phyloP scores from a whole-genome alignment of 495 filamentous ascomycete species.

The Hypoxylon cercidicola region DNA sequence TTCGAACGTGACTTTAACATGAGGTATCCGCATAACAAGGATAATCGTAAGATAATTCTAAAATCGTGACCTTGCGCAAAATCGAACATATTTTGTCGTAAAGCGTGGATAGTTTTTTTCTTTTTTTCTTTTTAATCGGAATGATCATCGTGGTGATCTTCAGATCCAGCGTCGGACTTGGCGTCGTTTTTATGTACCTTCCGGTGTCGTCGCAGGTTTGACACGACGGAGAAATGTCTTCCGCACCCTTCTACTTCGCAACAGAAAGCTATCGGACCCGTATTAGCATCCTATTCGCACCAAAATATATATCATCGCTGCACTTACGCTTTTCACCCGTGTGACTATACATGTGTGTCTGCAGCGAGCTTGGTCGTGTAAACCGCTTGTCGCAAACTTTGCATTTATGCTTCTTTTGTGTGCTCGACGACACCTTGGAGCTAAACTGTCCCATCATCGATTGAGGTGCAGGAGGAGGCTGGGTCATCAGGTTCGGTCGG shows the following conservation, averaged over 20 bases:
- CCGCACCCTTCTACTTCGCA: slow-evolving; percentile 97
- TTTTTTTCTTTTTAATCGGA: slow-evolving; percentile 50
- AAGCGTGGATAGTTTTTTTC: slow-evolving; percentile 32
- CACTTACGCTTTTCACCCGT: slow-evolving; percentile 98
- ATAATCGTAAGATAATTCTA: slow-evolving; percentile 39
- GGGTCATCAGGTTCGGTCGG: slow-evolving; percentile 74
- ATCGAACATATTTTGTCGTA: slow-evolving; percentile 38
- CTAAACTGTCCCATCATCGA: slow-evolving; percentile 99
- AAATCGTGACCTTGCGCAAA: slow-evolving; percentile 38
- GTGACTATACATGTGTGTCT: slow-evolving; percentile 99
- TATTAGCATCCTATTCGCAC: slow-evolving; percentile 48
- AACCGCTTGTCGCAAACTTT: slow-evolving; percentile 99
- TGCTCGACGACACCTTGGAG: slow-evolving; percentile 94
- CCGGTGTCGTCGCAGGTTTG: slow-evolving; percentile 91
- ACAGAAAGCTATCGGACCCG: slow-evolving; percentile 73
- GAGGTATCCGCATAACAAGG: slow-evolving; percentile 40
- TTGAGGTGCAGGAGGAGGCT: slow-evolving; percentile 82
- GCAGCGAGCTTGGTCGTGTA: slow-evolving; percentile 93
- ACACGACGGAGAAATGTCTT: slow-evolving; percentile 97
- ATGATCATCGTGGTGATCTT: slow-evolving; percentile 61
- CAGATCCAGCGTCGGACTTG: slow-evolving; percentile 62
- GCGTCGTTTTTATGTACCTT: slow-evolving; percentile 94
- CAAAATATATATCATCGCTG: not conserved
- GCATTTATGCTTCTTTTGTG: slow-evolving; percentile 99
- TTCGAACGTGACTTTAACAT: slow-evolving; percentile 39